Evolutionary conservation across 805 yeast genomes (phyloP).

Genomic region (Maudiozyma pseudohumilis): DNA sequence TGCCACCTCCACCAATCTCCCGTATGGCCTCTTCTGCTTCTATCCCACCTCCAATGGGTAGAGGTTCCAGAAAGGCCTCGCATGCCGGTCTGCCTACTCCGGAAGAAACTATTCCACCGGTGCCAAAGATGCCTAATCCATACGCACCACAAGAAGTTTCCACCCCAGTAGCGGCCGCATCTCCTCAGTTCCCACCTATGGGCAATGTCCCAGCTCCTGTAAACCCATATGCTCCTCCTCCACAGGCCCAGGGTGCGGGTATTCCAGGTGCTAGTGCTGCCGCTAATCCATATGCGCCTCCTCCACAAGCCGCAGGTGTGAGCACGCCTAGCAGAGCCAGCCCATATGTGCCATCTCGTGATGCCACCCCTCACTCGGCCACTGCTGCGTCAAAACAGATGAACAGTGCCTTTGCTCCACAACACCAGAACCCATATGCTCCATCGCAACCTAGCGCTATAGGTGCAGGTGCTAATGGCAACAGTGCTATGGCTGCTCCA

Average conservation of each 20-base stretch:
- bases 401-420: background rate
- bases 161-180: background rate
- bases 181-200: background rate
- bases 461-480: no score
- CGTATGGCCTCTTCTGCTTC: conserved; percentile 19
- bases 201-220: background rate
- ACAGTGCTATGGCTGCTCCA: conserved; percentile 17
- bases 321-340: background rate
- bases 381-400: conserved; percentile 1
- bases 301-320: background rate
- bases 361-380: background rate
- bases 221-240: conserved; percentile 1
- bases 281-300: conserved; percentile 1
- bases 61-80: conserved; percentile 4
- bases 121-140: conserved; percentile 1
- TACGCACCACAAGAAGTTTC: conserved; percentile 3
- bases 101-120: conserved; percentile 11
- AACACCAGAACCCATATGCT: conserved; percentile 2
- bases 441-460: conserved; percentile 22
- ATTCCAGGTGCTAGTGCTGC: no score
- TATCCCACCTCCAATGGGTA: conserved; percentile 12
- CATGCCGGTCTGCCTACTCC: conserved; percentile 13
- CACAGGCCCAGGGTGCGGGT: background rate
- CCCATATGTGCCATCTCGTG: conserved; percentile 11
- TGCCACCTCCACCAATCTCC: conserved; percentile 19